Percentiles rank a stretch among this genome's conserved stretches.
phyloP scores from a whole-genome alignment of 192 early-diverging fungal genomes.

The Coemansia sp. region DNA sequence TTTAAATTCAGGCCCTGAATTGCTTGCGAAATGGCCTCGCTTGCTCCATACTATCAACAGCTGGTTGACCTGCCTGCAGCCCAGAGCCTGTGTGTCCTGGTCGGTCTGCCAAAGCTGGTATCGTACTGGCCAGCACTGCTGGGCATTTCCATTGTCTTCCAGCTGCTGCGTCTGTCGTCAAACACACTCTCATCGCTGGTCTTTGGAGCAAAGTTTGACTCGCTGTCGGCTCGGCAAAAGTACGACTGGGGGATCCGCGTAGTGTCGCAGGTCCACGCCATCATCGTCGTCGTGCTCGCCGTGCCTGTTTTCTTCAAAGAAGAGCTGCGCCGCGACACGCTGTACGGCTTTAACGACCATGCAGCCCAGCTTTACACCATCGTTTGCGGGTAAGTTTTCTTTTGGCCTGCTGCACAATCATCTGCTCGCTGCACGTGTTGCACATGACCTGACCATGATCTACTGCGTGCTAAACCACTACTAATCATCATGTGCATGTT shows the following conservation, averaged over 20 bases:
- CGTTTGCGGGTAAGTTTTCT: conserved; percentile 68
- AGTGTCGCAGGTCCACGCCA: conserved; percentile 75
- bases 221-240: conserved; percentile 55
- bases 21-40: conserved; percentile 23
- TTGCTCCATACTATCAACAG: conserved; percentile 34
- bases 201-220: conserved; percentile 66
- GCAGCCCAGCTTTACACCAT: conserved; percentile 77
- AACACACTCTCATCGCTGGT: conserved; percentile 59
- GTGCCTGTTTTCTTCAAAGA: conserved; percentile 67
- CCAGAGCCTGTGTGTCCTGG: conserved; percentile 48
- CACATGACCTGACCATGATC: not conserved
- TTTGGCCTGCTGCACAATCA: not conserved
- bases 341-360: conserved; percentile 68
- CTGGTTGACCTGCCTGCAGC: conserved; percentile 42
- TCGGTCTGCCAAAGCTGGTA: conserved; percentile 58
- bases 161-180: conserved; percentile 59
- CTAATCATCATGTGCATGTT: not conserved
- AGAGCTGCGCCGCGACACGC: conserved; percentile 59
- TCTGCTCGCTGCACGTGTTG: not conserved
- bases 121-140: conserved; percentile 67
- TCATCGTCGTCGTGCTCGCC: conserved; percentile 61
- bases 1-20: conserved; percentile 1
- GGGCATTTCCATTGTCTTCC: conserved; percentile 52
- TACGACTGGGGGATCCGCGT: conserved; percentile 76
- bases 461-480: not conserved